Conservation (phyloP, 345 rosid genomes). For the Syzygium oleosum region DNA sequence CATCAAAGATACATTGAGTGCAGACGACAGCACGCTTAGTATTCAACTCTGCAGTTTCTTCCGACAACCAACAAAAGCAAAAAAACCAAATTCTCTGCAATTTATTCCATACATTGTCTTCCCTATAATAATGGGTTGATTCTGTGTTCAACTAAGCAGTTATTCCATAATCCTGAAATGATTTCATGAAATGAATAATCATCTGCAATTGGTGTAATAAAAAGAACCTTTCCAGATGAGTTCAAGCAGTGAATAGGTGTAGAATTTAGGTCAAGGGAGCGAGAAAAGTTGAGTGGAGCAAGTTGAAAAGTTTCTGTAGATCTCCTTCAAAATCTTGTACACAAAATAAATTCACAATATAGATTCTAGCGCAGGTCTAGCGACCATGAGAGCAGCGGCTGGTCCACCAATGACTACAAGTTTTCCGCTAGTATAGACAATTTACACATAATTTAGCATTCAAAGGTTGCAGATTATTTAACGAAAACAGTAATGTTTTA, state of each 20-base stretch:
- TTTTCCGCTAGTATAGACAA: not conserved
- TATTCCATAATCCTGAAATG: not conserved
- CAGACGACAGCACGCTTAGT: not conserved
- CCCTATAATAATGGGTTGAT: not conserved
- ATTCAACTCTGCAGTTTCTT: not conserved
- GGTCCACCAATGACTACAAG: not conserved
- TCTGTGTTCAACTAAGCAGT: not conserved
- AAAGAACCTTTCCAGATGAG: not conserved
- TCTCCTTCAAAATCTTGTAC: not conserved
- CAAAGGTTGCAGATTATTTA: not conserved
- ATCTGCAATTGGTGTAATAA: not conserved
- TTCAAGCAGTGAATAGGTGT: not conserved
- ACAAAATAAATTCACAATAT: not conserved
- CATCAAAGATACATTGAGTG: not conserved
- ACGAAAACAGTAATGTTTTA: not conserved
- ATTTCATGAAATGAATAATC: not conserved
- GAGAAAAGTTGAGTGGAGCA: not conserved
- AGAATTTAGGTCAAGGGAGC: not conserved
- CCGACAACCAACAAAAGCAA: not conserved
- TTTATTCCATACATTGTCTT: not conserved
- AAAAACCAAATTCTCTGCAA: not conserved
- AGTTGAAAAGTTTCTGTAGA: not conserved
- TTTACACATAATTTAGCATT: not conserved
- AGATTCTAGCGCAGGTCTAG: not conserved
- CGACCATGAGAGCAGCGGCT: not conserved